Conservation (phyloP, 164 flowering plant genomes). For the Vitis riparia region DNA sequence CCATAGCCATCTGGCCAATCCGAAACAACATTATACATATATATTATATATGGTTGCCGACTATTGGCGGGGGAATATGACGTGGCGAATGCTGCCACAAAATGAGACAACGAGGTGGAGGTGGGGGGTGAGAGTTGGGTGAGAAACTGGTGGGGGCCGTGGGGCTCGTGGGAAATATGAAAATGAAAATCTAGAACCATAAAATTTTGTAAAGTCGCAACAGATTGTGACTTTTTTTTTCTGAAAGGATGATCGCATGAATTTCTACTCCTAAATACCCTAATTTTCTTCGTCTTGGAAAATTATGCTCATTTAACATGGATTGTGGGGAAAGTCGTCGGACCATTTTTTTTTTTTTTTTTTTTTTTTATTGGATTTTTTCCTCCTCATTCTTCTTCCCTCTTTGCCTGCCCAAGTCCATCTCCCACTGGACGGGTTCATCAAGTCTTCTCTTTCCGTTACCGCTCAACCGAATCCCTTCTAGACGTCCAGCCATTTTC, state of each 20-base stretch:
- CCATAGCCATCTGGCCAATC: no score
- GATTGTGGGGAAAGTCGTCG: constrained; percentile 11
- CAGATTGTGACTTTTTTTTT: not conserved
- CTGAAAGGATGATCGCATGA: not conserved
- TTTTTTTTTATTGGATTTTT: not conserved
- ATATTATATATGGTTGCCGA: no score
- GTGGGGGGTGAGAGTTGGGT: constrained; percentile 7
- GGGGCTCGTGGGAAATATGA: constrained; percentile 17
- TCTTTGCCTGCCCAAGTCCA: no score
- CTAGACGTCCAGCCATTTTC: no score
- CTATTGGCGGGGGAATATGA: no score
- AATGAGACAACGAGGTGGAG: not conserved
- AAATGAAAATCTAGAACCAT: not conserved
- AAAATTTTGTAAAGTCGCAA: not conserved
- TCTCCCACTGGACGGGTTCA: no score
- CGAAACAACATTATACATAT: no score
- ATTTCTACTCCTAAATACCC: not conserved
- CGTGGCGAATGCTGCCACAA: not conserved
- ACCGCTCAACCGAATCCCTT: no score
- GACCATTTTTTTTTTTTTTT: not conserved
- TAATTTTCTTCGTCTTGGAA: constrained; percentile 1
- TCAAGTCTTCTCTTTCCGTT: no score
- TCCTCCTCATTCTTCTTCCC: no score
- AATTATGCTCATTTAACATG: not conserved
- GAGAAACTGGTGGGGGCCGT: constrained; percentile 9